phyloP scores from a whole-genome alignment of 345 rosid genomes.

The Lagerstroemia speciosa region DNA sequence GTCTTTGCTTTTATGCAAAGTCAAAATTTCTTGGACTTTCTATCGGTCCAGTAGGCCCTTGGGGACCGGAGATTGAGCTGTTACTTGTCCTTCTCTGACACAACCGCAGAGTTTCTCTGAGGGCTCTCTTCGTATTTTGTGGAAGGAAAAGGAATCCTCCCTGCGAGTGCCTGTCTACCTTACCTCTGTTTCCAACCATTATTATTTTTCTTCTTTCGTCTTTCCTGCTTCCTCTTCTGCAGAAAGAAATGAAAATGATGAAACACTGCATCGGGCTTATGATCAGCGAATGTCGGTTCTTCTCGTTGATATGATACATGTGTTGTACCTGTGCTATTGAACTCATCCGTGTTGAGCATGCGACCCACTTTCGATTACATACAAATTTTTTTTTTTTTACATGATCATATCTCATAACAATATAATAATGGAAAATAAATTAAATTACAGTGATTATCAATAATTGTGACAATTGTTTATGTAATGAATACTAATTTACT shows the following conservation, averaged over 20 bases:
- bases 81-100: background rate
- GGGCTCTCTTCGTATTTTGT: background rate
- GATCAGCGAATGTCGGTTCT: background rate
- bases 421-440: no score
- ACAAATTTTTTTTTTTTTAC: no score
- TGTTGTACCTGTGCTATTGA: background rate
- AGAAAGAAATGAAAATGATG: background rate
- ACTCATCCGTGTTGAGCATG: background rate
- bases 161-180: slow-evolving; percentile 1
- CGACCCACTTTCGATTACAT: no score
- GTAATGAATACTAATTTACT: no score
- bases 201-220: background rate
- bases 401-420: no score
- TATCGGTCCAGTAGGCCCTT: background rate
- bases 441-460: no score
- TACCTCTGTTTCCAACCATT: background rate
- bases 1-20: background rate
- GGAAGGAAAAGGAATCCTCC: no score
- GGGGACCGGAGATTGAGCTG: background rate
- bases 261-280: background rate
- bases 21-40: background rate
- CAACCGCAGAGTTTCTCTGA: background rate
- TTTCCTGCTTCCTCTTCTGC: background rate
- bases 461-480: no score
- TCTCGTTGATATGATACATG: background rate